These are phyloP conservation scores for Knoxia roxburghii DNA, from an alignment of 257 asterid species.

Conservation along the genomic window DNA sequence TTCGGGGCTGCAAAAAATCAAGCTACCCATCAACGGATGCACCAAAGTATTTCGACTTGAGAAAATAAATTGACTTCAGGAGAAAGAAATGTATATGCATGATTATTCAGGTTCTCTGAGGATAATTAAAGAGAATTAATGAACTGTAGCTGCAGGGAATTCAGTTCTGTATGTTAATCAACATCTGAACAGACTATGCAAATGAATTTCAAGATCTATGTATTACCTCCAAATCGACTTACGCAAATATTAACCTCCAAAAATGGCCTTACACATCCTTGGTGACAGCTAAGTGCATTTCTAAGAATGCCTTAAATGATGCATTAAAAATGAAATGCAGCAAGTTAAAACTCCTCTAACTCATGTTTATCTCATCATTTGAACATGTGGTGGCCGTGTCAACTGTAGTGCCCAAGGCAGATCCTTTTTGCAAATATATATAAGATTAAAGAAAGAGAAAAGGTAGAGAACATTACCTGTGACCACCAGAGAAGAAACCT, in stretches of 20 bases:
- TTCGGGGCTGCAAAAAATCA: constrained; percentile 65
- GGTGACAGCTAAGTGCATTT: background rate
- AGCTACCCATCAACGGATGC: constrained; percentile 16
- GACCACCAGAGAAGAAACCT: constrained; percentile 98
- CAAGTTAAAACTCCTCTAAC: background rate
- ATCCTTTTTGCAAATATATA: background rate
- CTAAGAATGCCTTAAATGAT: background rate
- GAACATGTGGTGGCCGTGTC: background rate
- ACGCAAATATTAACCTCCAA: no score
- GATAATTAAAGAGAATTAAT: background rate
- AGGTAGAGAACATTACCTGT: constrained; percentile 51
- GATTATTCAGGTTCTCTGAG: constrained; percentile 2
- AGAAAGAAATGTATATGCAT: background rate
- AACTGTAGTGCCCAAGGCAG: background rate
- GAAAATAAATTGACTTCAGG: background rate
- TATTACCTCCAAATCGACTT: no score
- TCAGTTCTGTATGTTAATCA: no score
- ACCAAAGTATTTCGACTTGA: constrained; percentile 22
- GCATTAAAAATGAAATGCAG: background rate
- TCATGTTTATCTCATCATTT: background rate
- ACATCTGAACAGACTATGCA: no score
- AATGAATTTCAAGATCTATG: no score
- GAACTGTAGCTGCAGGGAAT: no score
- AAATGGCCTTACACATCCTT: no score
- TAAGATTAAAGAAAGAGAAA: constrained; percentile 12